Percentiles rank a stretch among this genome's conserved stretches.
Evolutionary conservation across 768 basidiomycete species (phyloP).

Genomic region (Mycena latifolia): DNA sequence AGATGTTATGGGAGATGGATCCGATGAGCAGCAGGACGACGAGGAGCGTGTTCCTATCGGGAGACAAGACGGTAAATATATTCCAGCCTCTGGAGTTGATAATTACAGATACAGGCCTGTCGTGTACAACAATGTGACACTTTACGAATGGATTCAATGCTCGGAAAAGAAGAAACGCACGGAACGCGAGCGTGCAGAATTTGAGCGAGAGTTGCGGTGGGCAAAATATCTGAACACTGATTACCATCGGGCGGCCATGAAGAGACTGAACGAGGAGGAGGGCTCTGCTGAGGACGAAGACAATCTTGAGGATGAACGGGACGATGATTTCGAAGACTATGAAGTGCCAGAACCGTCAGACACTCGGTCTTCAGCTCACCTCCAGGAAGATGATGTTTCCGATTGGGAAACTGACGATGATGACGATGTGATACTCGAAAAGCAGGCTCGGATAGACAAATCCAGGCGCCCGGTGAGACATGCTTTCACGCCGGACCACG

Average conservation of each 20-base stretch:
- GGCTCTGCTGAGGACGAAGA: not conserved
- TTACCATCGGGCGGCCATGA: not conserved
- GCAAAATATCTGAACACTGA: not conserved
- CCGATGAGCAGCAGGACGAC: not conserved
- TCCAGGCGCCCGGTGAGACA: not conserved
- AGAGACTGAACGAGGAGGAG: not conserved
- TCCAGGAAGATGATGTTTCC: constrained; percentile 19
- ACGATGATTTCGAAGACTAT: no score
- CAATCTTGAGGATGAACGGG: not conserved
- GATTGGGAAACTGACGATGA: not conserved
- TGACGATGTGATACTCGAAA: not conserved
- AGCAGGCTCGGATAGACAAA: not conserved
- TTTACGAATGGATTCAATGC: constrained; percentile 2
- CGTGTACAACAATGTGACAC: not conserved
- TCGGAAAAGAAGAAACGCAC: not conserved
- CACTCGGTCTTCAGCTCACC: no score
- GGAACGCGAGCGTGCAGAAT: not conserved
- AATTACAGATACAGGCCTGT: not conserved
- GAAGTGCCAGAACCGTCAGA: not conserved
- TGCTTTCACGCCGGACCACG: not conserved
- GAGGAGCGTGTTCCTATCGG: no score
- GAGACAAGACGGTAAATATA: no score
- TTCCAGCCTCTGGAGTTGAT: not conserved
- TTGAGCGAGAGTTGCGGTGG: constrained; percentile 19
- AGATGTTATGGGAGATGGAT: not conserved